phyloP scores from a whole-genome alignment of 2,329 filamentous ascomycete species.

The Chrysosporium keratinophilum region DNA sequence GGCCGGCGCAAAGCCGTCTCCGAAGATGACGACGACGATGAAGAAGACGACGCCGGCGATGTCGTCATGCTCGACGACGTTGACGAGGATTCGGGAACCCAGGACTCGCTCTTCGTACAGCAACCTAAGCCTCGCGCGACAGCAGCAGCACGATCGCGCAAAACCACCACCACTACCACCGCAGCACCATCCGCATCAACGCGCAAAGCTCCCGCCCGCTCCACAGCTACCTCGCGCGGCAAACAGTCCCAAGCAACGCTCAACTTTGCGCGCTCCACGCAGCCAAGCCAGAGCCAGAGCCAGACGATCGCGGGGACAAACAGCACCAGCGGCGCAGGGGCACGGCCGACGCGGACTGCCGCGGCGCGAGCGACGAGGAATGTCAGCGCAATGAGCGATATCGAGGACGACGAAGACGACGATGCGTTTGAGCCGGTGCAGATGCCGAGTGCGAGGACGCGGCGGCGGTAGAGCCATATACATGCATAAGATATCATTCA shows the following conservation, averaged over 20 bases:
- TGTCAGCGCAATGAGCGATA: constrained; percentile 30
- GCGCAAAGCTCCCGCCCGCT: constrained; percentile 19
- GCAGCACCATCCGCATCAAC: constrained; percentile 11
- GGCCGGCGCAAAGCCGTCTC: constrained; percentile 24
- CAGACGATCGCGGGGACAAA: constrained; percentile 17
- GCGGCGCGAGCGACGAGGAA: constrained; percentile 26
- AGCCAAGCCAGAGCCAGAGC: constrained; percentile 17
- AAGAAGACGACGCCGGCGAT: constrained; percentile 20
- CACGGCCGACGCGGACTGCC: constrained; percentile 22
- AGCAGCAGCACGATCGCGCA: constrained; percentile 9
- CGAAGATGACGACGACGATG: constrained; percentile 28
- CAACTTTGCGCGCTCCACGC: constrained; percentile 17
- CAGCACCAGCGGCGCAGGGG: constrained; percentile 22
- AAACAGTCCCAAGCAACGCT: constrained; percentile 18
- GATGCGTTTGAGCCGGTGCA: constrained; percentile 39
- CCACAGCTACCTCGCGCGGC: constrained; percentile 20
- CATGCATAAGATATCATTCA: too few relatives aligned
- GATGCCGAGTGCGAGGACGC: constrained; percentile 17
- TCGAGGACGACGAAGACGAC: constrained; percentile 35
- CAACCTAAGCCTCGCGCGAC: constrained; percentile 17
- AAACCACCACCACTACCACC: constrained; percentile 19
- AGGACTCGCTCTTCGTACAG: constrained; percentile 35
- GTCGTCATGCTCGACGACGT: constrained; percentile 32
- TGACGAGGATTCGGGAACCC: constrained; percentile 25
- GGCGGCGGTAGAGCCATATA: constrained; percentile 9